A percentile compares a stretch with the other conserved stretches of the same genome.
Conservation (phyloP, 768 basidiomycete species). For the Chlorophyllum brunneum region DNA sequence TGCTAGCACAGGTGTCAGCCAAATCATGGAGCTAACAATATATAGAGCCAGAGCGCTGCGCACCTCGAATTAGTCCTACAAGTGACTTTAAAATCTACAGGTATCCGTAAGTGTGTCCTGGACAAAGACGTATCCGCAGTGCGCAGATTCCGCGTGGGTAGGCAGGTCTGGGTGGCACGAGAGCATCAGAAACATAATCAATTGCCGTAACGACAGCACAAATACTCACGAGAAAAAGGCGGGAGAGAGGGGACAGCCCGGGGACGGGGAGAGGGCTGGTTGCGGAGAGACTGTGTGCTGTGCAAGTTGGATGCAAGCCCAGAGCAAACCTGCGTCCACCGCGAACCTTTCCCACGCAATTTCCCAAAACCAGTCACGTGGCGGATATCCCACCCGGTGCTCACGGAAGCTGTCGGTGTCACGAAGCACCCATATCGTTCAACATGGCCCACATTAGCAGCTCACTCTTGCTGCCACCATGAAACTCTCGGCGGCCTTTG, state of each 20-base stretch:
- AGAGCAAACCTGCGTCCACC: neutral
- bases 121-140: too few relatives aligned
- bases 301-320: slow-evolving; percentile 9
- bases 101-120: too few relatives aligned
- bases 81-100: too few relatives aligned
- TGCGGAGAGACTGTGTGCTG: slow-evolving; percentile 1
- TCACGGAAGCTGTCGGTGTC: neutral
- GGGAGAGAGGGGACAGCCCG: neutral
- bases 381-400: neutral
- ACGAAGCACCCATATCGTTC: neutral
- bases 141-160: too few relatives aligned
- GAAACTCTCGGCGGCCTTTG: slow-evolving; percentile 42
- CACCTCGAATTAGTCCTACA: neutral
- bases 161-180: too few relatives aligned
- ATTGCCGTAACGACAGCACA: too few relatives aligned
- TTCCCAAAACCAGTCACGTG: slow-evolving; percentile 3
- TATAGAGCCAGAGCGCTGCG: neutral
- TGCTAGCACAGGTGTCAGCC: neutral
- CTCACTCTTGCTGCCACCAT: slow-evolving; percentile 24
- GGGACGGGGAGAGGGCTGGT: neutral
- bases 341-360: slow-evolving; percentile 1
- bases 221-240: too few relatives aligned
- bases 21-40: neutral
- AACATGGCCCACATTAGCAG: too few relatives aligned
- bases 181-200: too few relatives aligned